Conservation (phyloP, 164 flowering plant species). For the Vitis amurensis region DNA sequence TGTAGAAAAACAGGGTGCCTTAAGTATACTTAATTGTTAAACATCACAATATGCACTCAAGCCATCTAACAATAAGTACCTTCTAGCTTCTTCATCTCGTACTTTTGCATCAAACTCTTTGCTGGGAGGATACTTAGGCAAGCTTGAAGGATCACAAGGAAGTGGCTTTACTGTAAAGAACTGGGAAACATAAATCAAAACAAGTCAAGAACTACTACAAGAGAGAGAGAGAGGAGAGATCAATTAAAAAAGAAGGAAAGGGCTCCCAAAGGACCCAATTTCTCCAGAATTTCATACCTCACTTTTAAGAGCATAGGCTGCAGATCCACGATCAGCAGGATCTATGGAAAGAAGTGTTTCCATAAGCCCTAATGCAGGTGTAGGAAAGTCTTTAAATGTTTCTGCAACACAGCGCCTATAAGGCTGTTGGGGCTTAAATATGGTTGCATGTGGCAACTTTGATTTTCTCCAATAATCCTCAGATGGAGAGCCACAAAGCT, state of each 20-base stretch:
- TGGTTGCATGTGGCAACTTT: conserved; percentile 94
- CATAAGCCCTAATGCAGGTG: conserved; percentile 74
- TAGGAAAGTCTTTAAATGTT: conserved; percentile 87
- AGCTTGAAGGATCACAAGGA: conserved; percentile 91
- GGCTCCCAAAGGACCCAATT: background rate
- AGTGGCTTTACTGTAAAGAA: conserved; percentile 80
- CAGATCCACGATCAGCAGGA: conserved; percentile 90
- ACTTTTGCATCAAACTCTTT: conserved; percentile 94
- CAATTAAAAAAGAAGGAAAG: background rate
- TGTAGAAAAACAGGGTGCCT: background rate
- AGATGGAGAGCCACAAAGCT: conserved; percentile 96
- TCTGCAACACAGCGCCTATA: conserved; percentile 80
- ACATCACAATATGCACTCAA: background rate
- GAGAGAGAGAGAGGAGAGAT: background rate
- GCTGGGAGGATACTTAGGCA: conserved; percentile 97
- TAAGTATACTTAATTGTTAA: background rate
- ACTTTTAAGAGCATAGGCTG: conserved; percentile 74
- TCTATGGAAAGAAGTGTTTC: conserved; percentile 81
- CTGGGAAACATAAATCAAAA: conserved; percentile 34
- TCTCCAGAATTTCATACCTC: conserved; percentile 56
- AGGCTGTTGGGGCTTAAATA: conserved; percentile 94
- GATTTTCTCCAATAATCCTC: conserved; percentile 97
- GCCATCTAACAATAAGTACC: conserved; percentile 39
- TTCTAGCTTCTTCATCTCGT: conserved; percentile 92
- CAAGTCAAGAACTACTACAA: background rate